Evolutionary conservation across 805 yeast species (phyloP).

Genomic region (Candida xiaguanensis): DNA sequence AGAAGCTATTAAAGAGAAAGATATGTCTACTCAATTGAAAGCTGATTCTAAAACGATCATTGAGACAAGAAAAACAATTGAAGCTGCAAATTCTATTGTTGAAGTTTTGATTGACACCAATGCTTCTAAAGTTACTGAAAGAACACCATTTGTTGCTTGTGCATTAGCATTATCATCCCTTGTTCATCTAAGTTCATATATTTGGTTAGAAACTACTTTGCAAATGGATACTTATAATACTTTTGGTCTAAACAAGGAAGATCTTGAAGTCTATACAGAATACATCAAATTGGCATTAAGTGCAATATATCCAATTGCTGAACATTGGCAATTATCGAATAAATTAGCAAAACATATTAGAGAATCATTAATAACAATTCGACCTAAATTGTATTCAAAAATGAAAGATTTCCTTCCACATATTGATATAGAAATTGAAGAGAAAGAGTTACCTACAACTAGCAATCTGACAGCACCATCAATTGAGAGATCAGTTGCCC

Average conservation of each 20-base stretch:
- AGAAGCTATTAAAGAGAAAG: constrained; percentile 12
- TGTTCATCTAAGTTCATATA: constrained; percentile 50
- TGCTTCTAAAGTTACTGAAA: constrained; percentile 36
- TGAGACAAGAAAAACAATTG: constrained; percentile 52
- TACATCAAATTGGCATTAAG: constrained; percentile 47
- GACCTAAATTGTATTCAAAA: constrained; percentile 38
- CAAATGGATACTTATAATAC: constrained; percentile 13
- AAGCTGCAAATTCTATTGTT: constrained; percentile 49
- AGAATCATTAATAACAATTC: constrained; percentile 40
- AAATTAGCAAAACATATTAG: constrained; percentile 45
- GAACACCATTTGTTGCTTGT: constrained; percentile 53
- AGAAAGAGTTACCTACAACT: neutral
- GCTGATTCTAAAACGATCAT: constrained; percentile 44
- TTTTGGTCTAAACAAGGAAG: constrained; percentile 23
- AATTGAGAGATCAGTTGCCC: neutral
- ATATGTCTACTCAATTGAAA: constrained; percentile 14
- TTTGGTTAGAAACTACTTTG: constrained; percentile 46
- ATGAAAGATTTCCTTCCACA: constrained; percentile 30
- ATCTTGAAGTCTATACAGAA: constrained; percentile 43
- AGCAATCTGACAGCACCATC: constrained; percentile 1
- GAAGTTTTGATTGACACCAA: constrained; percentile 45
- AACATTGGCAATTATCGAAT: constrained; percentile 50
- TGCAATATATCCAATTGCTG: constrained; percentile 46
- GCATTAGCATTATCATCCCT: constrained; percentile 50
- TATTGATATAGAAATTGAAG: constrained; percentile 13